Base-by-base conservation (phyloP, 2,329 filamentous ascomycete genomes). In the Thelonectria blattea region DNA sequence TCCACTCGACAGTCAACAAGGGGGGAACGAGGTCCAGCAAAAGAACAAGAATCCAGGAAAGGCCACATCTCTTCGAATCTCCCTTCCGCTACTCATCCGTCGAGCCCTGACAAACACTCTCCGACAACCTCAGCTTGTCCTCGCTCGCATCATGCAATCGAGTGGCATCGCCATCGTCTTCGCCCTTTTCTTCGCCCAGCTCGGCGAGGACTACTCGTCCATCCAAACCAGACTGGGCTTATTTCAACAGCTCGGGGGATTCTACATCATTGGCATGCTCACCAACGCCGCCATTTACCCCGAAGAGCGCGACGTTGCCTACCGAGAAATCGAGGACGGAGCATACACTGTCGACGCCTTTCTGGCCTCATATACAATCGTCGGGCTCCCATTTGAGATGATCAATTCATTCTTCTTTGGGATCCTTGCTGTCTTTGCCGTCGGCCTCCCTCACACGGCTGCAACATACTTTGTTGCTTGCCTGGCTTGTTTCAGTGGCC, bases 211-310 rank as follows among this genome's bases (percentile, higher is more conserved):
- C 72, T 91, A 89, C 75, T 84, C 81, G 51, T 85, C 85, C 12
- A 81, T 92, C 0, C 90, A 92, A 72, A 90, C 87, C 48, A 83
- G 89, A 3, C 81, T 92, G 62, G 90, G 90, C 0, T 89, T 91
- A 68, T 78, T 91, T 2, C 87, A 91, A 65, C 84, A 92, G 70
- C 81, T 91, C 34, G 84, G 86, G 1, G 87, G 88, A 0, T 84
- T 90, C 34, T 89, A 90, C 74, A 89, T 90, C 63, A 84, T 90
- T 3, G 90, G 90, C 18, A 91, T 92, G 88, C 82, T 92, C 9
- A 88, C 92, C 71, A 92, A 91, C 70, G 87, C 91, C 15, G 88
- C 88, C 7, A 82, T 90, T 15, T 92, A 92, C 70, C 90, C 89
- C 0, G 76, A 79, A 27, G 90, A 92, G 72, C 83, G 88, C 14